A percentile compares a stretch with the other conserved stretches of the same genome.
Conservation (phyloP, 2,329 filamentous ascomycete genomes). For the Emmonsiellopsis sp. region DNA sequence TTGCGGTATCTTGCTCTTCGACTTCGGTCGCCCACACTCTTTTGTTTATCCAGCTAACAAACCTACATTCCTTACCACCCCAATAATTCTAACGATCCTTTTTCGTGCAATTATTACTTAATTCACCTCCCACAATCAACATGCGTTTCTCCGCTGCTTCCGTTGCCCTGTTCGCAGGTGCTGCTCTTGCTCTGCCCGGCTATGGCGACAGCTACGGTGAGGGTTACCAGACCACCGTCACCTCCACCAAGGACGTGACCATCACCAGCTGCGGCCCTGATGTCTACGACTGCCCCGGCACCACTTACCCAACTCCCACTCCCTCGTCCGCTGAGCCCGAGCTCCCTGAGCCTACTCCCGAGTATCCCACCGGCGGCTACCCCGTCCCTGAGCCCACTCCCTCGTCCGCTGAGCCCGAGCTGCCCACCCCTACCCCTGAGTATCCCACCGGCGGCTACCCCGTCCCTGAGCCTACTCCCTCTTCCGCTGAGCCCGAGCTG, state of each 20-base stretch:
- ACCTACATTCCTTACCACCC: constrained; percentile 19
- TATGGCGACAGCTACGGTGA: constrained; percentile 6
- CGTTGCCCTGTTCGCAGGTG: constrained; percentile 33
- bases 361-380: constrained; percentile 18
- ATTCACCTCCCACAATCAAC: constrained; percentile 19
- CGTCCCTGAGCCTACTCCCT: not conserved
- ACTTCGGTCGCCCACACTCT: constrained; percentile 38
- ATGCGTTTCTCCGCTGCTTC: constrained; percentile 37
- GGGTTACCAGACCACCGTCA: constrained; percentile 36
- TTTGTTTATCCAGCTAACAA: constrained; percentile 27
- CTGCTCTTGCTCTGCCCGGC: constrained; percentile 29
- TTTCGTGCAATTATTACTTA: constrained; percentile 4
- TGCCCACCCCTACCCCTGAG: constrained; percentile 28
- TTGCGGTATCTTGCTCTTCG: constrained; percentile 26
- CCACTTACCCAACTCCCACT: constrained; percentile 7
- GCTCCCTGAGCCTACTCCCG: constrained; percentile 9
- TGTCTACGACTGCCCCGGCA: constrained; percentile 51
- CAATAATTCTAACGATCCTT: constrained; percentile 24
- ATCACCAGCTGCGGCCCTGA: constrained; percentile 54
- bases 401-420: constrained; percentile 52
- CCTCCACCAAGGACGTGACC: constrained; percentile 51
- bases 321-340: constrained; percentile 12
- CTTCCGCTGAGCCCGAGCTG: not conserved
- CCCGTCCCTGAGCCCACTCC: constrained; percentile 6
- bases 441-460: not conserved